Conservation (phyloP, 78 protist species). For the Dictyostelium citrinum region DNA sequence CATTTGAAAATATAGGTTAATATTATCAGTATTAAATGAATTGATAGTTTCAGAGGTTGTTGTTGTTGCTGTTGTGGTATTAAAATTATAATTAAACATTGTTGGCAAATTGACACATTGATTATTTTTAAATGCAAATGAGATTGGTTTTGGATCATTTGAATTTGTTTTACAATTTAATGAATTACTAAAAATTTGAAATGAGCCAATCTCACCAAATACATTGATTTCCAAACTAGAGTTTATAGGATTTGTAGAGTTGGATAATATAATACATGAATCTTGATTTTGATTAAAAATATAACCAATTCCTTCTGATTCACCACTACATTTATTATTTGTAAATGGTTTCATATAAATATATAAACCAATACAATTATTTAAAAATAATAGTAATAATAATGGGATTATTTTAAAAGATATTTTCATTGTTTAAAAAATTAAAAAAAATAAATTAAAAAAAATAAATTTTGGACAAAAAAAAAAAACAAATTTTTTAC, state of each 20-base stretch:
- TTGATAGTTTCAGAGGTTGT: background rate
- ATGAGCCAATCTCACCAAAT: background rate
- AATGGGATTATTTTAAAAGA: background rate
- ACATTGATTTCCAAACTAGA: background rate
- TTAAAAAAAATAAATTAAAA: background rate
- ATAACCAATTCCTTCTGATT: background rate
- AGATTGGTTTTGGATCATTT: background rate
- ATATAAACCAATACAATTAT: background rate
- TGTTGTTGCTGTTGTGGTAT: background rate
- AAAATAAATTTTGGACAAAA: background rate
- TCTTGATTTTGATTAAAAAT: background rate
- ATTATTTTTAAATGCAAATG: background rate
- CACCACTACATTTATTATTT: background rate
- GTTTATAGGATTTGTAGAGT: background rate
- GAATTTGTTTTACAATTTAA: background rate
- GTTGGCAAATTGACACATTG: background rate
- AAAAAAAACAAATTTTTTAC: no score
- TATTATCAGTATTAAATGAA: background rate
- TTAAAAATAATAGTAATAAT: background rate
- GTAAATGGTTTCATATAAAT: conserved; percentile 12
- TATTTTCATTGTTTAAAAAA: background rate
- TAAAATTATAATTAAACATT: background rate
- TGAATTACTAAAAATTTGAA: background rate
- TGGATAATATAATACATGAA: background rate
- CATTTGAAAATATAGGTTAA: background rate